Conservation (phyloP, 371 early-diverging fungal species). For the Parasitella parasitica region DNA sequence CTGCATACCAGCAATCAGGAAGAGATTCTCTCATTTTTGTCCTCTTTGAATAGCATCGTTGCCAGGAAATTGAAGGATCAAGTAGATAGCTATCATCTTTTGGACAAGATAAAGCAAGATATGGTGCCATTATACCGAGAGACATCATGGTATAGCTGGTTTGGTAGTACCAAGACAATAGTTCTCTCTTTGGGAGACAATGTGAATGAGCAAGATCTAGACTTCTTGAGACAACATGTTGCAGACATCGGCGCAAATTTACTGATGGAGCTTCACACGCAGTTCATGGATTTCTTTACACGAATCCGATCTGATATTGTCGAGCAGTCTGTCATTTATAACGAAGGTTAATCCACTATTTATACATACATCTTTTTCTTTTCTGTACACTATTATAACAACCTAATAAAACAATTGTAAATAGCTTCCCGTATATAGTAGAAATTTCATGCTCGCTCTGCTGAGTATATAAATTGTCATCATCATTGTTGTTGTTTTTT, state of each 20-base stretch:
- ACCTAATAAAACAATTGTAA: neutral
- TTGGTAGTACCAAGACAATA: neutral
- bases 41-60: constrained; percentile 17
- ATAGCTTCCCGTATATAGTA: neutral
- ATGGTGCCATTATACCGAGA: neutral
- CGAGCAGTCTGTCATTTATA: constrained; percentile 5
- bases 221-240: constrained; percentile 11
- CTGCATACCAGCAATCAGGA: neutral
- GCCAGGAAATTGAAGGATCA: constrained; percentile 10
- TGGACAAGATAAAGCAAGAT: constrained; percentile 10
- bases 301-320: constrained; percentile 12
- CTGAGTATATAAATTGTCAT: neutral
- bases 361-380: too few relatives aligned
- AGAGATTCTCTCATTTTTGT: constrained; percentile 5
- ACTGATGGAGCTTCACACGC: constrained; percentile 15
- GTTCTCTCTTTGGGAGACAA: neutral
- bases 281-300: constrained; percentile 18
- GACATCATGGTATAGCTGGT: neutral
- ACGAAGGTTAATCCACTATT: neutral
- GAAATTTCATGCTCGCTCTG: neutral
- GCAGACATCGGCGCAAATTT: constrained; percentile 7
- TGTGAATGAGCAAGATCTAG: neutral
- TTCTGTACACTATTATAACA: neutral
- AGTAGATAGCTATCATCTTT: constrained; percentile 10
- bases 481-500: neutral